These are phyloP conservation scores for Aspergillus olivimuriae DNA, from an alignment of 495 filamentous ascomycete species.

Conservation along the genomic window DNA sequence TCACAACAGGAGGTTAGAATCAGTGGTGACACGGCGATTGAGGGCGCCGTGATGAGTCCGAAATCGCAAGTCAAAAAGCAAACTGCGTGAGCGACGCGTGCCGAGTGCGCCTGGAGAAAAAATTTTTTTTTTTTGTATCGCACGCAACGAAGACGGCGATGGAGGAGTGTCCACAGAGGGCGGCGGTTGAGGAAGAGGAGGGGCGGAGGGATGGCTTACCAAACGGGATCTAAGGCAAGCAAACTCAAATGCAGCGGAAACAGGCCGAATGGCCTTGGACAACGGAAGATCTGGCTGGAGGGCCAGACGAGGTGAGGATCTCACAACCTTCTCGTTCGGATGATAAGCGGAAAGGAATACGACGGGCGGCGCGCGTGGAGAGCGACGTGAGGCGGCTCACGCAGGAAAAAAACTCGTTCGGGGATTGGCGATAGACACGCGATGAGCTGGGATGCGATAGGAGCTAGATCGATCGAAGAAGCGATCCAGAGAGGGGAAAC, in stretches of 20 bases:
- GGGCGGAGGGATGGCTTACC: conserved; percentile 21
- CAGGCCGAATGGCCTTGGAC: conserved; percentile 14
- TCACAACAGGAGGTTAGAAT: conserved; percentile 6
- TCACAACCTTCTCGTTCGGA: conserved; percentile 1
- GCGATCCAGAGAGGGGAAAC: neutral
- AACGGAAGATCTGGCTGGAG: conserved; percentile 21
- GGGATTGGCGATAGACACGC: neutral
- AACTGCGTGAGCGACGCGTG: conserved; percentile 11
- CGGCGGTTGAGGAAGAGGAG: conserved; percentile 4
- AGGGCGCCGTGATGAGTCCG: neutral
- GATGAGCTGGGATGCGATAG: neutral
- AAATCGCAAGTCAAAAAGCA: neutral
- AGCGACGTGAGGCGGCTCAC: conserved; percentile 5
- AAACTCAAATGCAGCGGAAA: conserved; percentile 4
- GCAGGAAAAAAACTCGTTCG: neutral
- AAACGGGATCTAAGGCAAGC: conserved; percentile 16
- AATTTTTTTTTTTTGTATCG: conserved; percentile 5
- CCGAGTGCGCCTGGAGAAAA: conserved; percentile 23
- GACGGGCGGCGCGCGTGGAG: conserved; percentile 3
- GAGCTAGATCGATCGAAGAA: conserved; percentile 6
- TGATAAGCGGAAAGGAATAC: too few species aligned
- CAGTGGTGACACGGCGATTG: conserved; percentile 4
- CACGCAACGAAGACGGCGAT: neutral
- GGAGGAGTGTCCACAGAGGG: neutral
- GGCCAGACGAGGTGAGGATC: conserved; percentile 13